Percentiles rank a stretch among this genome's conserved stretches.
phyloP scores from a whole-genome alignment of 106 monocot genomes.

The Dioscorea zingiberensis region DNA sequence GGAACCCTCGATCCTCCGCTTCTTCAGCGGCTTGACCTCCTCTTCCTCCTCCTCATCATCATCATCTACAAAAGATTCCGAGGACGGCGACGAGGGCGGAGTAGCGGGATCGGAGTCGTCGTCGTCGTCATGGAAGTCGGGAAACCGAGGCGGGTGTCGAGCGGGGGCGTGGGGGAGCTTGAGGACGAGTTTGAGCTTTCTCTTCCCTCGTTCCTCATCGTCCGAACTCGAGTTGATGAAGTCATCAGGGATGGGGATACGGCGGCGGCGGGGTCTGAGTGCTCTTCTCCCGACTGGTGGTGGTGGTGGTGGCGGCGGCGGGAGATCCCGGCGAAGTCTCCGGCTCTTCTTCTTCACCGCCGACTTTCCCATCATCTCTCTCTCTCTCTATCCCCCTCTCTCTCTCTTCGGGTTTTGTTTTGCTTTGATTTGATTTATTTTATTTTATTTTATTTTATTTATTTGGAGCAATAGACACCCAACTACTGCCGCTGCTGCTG shows the following conservation, averaged over 20 bases:
- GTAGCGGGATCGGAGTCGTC: no score
- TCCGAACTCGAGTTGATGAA: constrained; percentile 1
- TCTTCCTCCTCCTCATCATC: constrained; percentile 7
- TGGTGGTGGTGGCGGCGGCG: neutral
- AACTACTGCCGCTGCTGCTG: no score
- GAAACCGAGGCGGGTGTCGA: no score
- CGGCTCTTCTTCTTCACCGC: constrained; percentile 1
- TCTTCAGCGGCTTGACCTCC: constrained; percentile 23
- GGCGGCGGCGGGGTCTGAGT: constrained; percentile 16
- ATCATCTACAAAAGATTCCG: neutral
- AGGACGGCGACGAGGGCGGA: constrained; percentile 3
- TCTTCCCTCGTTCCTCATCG: constrained; percentile 6
- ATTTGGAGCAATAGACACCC: no score
- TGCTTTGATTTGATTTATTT: no score
- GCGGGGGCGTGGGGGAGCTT: constrained; percentile 11
- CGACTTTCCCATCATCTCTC: constrained; percentile 1
- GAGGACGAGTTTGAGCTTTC: constrained; percentile 30
- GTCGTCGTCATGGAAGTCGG: no score
- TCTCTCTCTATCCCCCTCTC: constrained; percentile 3
- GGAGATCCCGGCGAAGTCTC: constrained; percentile 2
- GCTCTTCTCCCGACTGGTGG: neutral
- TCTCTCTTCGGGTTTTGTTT: neutral
- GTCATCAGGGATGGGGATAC: constrained; percentile 14
- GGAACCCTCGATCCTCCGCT: constrained; percentile 23
- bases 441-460: no score